phyloP scores from a whole-genome alignment of 192 early-diverging fungal genomes.

The Lunasporangiospora selenospora region DNA sequence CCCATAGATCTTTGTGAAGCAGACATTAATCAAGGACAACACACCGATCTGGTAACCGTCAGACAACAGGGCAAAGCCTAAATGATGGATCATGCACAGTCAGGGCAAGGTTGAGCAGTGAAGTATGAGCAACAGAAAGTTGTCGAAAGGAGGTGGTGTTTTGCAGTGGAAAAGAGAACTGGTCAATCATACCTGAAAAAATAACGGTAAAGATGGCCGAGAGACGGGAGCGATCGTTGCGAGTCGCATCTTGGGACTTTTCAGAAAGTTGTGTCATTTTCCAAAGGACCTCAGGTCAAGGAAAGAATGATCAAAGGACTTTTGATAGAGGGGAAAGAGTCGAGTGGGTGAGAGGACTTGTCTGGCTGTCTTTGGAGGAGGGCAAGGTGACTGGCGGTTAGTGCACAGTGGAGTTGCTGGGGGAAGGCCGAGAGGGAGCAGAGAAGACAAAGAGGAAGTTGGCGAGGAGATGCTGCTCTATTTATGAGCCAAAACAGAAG shows the following conservation, averaged over 20 bases:
- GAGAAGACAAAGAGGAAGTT: background rate
- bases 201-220: constrained; percentile 23
- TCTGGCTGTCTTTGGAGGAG: too few relatives aligned
- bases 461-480: too few relatives aligned
- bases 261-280: too few relatives aligned
- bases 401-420: background rate
- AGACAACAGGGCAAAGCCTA: constrained; percentile 49
- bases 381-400: too few relatives aligned
- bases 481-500: too few relatives aligned
- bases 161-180: too few relatives aligned
- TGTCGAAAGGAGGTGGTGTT: background rate
- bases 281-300: too few relatives aligned
- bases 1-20: constrained; percentile 41
- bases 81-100: too few relatives aligned
- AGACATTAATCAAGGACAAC: constrained; percentile 47
- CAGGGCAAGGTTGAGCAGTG: too few relatives aligned
- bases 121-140: background rate
- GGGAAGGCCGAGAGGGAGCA: background rate
- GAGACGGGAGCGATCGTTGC: constrained; percentile 6
- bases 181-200: constrained; percentile 10
- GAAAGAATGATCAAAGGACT: too few relatives aligned
- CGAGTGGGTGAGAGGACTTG: background rate
- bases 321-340: background rate
- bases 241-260: background rate
- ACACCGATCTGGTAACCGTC: constrained; percentile 57